Evolutionary conservation across 306 rosid genomes (phyloP), one percentile per base, ranked within the genome.

Genomic region (Adenanthera pavonina): DNA sequence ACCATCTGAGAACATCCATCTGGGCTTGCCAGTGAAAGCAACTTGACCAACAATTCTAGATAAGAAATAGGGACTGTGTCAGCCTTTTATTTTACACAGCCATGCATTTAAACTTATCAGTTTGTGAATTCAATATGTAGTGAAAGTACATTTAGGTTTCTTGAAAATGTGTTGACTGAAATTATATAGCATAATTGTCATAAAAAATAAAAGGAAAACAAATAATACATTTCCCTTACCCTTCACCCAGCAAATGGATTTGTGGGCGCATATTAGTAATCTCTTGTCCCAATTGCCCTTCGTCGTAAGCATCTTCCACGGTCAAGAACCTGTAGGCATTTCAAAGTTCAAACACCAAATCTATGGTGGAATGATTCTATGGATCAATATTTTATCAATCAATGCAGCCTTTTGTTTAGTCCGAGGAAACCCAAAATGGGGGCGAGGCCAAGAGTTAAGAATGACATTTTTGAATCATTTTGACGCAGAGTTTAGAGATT

Each of bases 231-330:
- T 49, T 16, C 4, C 69, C 86, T 19, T 89, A 92, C 98, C 98
- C 98, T 90, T 94, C 92, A 49, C 97, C 97, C 54, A 91, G 80
- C 70, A 91, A 77, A 70, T 91, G 92, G 82, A 88, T 79, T 71
- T 85, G 92, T 19, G 88, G 88, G 85, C 89, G 83, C 90, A 88
- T 77, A 77, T 77, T 81, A 30, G 72, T 51, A 67, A 90, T 86
- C 79, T 83, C 85, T 49, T 84, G 54, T 85, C 81, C 87, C 82
- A 90, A 70, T 80, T 80, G 84, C 16, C 84, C 93, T 84, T 90
- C 93, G 82, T 76, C 85, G 88, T 91, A 90, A 71, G 89, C 80
- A 81, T 94, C 97, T 85, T 86, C 91, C 69, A 88, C 59, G 33
- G 89, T 83, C 97, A 94, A 84, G 90, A 94, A 77, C 91, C 98